These are phyloP conservation scores for Russula foetens DNA, from an alignment of 768 basidiomycete genomes.

Conservation along the genomic window DNA sequence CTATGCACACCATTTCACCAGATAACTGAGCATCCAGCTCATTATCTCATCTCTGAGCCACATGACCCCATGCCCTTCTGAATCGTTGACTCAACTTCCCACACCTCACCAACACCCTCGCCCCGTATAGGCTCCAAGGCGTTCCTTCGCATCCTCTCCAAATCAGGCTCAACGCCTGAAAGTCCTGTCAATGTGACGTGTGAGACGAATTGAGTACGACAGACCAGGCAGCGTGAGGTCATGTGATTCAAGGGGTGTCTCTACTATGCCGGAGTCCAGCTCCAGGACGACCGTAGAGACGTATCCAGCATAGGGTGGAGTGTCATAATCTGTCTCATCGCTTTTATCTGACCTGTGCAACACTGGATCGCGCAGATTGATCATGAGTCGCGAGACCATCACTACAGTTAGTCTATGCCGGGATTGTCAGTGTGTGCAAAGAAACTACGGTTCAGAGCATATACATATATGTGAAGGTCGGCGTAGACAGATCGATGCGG, in stretches of 20 bases:
- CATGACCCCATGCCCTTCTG: too few relatives aligned
- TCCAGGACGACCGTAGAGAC: constrained; percentile 1
- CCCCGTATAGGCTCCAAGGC: background rate
- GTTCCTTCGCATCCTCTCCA: background rate
- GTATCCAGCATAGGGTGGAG: background rate
- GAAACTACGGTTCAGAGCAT: background rate
- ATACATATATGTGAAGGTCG: constrained; percentile 8
- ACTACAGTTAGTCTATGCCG: constrained; percentile 5
- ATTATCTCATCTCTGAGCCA: too few relatives aligned
- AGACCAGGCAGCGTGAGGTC: background rate
- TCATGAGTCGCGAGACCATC: constrained; percentile 15
- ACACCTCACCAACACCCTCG: too few relatives aligned
- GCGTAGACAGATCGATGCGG: background rate
- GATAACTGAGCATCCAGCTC: too few relatives aligned
- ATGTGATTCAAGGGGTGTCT: background rate
- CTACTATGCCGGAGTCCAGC: background rate
- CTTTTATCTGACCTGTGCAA: background rate
- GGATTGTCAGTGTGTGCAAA: background rate
- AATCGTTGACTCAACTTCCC: too few relatives aligned
- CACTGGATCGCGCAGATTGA: constrained; percentile 12
- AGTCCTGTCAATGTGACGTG: background rate
- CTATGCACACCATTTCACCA: too few relatives aligned
- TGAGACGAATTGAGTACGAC: background rate
- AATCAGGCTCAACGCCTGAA: background rate
- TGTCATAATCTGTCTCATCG: background rate